A percentile compares a stretch with the other conserved stretches of the same genome.
Conservation (phyloP, 176 grass and related monocot genomes). For the Phoenix dactylifera region DNA sequence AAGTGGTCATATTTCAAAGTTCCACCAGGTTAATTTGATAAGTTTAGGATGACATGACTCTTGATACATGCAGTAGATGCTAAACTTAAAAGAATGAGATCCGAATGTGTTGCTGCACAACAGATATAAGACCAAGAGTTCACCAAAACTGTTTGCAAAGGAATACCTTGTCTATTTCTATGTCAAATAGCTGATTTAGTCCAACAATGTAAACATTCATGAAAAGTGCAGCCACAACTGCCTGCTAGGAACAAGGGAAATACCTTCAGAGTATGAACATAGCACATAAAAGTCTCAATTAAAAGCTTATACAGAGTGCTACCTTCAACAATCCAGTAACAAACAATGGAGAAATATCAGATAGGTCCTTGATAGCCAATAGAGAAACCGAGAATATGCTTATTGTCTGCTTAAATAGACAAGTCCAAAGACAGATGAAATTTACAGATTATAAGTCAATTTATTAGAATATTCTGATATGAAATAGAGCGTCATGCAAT, state of each 20-base stretch:
- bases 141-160: not conserved
- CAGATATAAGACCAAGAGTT: not conserved
- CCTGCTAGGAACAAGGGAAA: slow-evolving; percentile 16
- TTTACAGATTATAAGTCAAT: no score
- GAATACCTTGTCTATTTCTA: slow-evolving; percentile 95
- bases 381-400: slow-evolving; percentile 98
- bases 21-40: no score
- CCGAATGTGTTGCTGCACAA: no score
- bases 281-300: slow-evolving; percentile 11
- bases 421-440: slow-evolving; percentile 4
- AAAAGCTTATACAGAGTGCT: slow-evolving; percentile 16
- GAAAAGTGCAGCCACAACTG: slow-evolving; percentile 74
- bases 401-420: slow-evolving; percentile 54
- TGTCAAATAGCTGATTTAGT: slow-evolving; percentile 87
- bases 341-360: slow-evolving; percentile 85
- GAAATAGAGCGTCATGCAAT: not conserved
- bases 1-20: no score
- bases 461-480: slow-evolving; percentile 1
- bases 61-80: not conserved
- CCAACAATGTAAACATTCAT: slow-evolving; percentile 99
- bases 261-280: slow-evolving; percentile 11
- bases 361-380: slow-evolving; percentile 57
- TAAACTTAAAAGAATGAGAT: not conserved
- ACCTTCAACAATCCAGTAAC: slow-evolving; percentile 78
- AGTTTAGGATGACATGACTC: no score